Evolutionary conservation across 495 filamentous ascomycete species (phyloP).

Genomic region (Alectoria sarmentosa): DNA sequence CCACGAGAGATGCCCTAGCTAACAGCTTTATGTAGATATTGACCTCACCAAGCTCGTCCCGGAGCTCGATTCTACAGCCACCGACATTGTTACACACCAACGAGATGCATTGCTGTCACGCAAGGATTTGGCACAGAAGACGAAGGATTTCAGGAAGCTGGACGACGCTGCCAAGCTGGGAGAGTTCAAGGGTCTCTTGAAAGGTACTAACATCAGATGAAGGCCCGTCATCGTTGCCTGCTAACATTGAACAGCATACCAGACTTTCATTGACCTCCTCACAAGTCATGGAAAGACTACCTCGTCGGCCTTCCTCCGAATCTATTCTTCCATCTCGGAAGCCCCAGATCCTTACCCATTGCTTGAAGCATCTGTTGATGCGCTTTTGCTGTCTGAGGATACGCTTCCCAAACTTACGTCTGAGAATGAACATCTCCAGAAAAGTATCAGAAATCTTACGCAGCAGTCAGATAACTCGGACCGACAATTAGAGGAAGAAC

Average conservation of each 20-base stretch:
- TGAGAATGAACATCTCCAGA: conserved; percentile 81
- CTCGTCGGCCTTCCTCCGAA: conserved; percentile 81
- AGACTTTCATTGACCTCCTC: conserved; percentile 91
- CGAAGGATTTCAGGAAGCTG: conserved; percentile 93
- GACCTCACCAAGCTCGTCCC: conserved; percentile 80
- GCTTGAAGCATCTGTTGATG: conserved; percentile 92
- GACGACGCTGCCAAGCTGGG: conserved; percentile 82
- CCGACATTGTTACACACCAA: conserved; percentile 87
- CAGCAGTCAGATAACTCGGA: conserved; percentile 86
- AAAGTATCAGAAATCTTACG: conserved; percentile 72
- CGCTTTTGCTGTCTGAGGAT: conserved; percentile 82
- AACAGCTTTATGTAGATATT: conserved; percentile 55
- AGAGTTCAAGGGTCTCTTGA: conserved; percentile 84
- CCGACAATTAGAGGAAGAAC: conserved; percentile 63
- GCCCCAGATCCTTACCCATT: conserved; percentile 95
- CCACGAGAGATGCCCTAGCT: conserved; percentile 24
- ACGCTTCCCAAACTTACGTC: conserved; percentile 77
- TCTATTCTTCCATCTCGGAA: conserved; percentile 90
- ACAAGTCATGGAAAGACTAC: conserved; percentile 91
- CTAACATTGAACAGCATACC: conserved; percentile 61
- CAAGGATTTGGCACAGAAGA: conserved; percentile 96
- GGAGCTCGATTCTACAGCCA: conserved; percentile 81
- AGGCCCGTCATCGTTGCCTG: not conserved
- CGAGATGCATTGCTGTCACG: conserved; percentile 86
- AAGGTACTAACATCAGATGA: conserved; percentile 45